A percentile compares a stretch with the other conserved stretches of the same genome.
These are phyloP conservation scores for Dothidotthia symphoricarpi DNA, from an alignment of 2,329 filamentous ascomycete species.

Conservation along the genomic window DNA sequence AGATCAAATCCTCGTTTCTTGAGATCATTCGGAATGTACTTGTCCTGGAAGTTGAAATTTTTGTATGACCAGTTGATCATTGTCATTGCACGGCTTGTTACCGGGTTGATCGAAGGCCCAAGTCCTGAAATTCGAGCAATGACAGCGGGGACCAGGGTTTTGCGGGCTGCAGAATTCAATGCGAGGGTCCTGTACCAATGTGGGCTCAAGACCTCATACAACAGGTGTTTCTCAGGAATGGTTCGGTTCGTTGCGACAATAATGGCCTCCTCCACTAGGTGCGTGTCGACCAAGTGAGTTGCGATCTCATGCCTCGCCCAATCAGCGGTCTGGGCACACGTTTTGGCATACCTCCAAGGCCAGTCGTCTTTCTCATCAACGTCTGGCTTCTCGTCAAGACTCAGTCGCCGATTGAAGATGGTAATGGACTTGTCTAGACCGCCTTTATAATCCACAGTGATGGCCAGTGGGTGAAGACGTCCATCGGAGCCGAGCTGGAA, in stretches of 20 bases:
- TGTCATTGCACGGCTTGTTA: conserved; percentile 1
- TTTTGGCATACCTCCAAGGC: conserved; percentile 11
- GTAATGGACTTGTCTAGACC: conserved; percentile 6
- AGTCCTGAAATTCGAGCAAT: conserved; percentile 6
- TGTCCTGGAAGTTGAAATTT: conserved; percentile 9
- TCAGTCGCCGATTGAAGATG: conserved; percentile 6
- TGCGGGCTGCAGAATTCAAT: conserved; percentile 7
- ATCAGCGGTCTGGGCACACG: conserved; percentile 8
- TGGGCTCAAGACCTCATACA: conserved; percentile 7
- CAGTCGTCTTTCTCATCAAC: conserved; percentile 7
- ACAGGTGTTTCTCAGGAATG: conserved; percentile 6
- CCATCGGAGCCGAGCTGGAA: conserved; percentile 9
- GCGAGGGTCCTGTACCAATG: conserved; percentile 10
- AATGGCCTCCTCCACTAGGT: conserved; percentile 10
- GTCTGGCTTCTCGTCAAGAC: not conserved
- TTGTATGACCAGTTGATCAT: conserved; percentile 6
- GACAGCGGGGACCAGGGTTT: conserved; percentile 3
- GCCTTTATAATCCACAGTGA: conserved; percentile 9
- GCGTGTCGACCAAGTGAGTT: conserved; percentile 8
- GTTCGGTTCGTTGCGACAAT: conserved; percentile 11
- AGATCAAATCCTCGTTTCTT: conserved; percentile 6
- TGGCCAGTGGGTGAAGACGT: conserved; percentile 7
- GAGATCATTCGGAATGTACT: conserved; percentile 8
- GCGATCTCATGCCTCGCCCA: conserved; percentile 10
- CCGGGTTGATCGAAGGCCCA: conserved; percentile 4